A percentile compares a stretch with the other conserved stretches of the same genome.
phyloP scores from a whole-genome alignment of 2,329 filamentous ascomycete genomes.

The Arthrobotrys entomopaga region DNA sequence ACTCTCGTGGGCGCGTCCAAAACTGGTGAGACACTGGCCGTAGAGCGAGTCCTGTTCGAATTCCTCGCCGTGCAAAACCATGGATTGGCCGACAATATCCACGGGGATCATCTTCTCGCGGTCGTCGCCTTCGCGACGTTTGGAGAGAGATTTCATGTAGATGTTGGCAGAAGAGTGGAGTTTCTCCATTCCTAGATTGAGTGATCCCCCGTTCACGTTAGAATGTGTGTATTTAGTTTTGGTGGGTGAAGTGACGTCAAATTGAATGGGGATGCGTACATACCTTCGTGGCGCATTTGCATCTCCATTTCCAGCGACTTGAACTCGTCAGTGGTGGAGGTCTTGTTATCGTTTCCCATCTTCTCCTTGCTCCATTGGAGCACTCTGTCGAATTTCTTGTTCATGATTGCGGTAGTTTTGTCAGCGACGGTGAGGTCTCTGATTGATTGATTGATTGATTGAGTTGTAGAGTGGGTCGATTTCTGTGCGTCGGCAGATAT shows the following conservation, averaged over 20 bases:
- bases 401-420: constrained; percentile 59
- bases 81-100: constrained; percentile 81
- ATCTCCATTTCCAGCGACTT: constrained; percentile 90
- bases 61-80: constrained; percentile 90
- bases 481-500: neutral
- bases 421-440: neutral
- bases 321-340: constrained; percentile 87
- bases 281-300: constrained; percentile 87
- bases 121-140: constrained; percentile 84
- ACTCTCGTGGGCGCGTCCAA: constrained; percentile 88
- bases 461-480: neutral
- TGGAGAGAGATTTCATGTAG: constrained; percentile 88
- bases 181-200: constrained; percentile 80
- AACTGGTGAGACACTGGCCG: constrained; percentile 82
- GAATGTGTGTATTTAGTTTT: neutral
- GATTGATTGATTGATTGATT: neutral
- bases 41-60: constrained; percentile 92
- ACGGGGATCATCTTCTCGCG: constrained; percentile 86
- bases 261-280: constrained; percentile 57
- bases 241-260: neutral
- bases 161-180: constrained; percentile 84
- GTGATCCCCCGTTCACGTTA: neutral
- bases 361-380: constrained; percentile 98
- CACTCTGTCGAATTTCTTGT: constrained; percentile 92
- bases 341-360: constrained; percentile 92